A percentile compares a stretch with the other conserved stretches of the same genome.
These are phyloP conservation scores for Pyronema omphalodes DNA, from an alignment of 495 filamentous ascomycete genomes.

Conservation along the genomic window DNA sequence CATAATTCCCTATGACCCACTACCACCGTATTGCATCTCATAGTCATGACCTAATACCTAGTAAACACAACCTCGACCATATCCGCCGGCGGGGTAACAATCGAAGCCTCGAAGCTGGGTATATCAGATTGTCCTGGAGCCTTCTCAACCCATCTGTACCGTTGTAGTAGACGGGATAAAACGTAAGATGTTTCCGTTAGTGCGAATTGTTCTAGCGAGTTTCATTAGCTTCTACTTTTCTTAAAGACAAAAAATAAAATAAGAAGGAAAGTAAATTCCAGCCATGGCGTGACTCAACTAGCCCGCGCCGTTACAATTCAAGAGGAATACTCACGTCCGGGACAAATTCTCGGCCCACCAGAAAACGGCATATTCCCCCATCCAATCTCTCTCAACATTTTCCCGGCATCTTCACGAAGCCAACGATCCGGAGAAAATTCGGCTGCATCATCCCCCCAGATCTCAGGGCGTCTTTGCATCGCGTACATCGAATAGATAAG, in stretches of 20 bases:
- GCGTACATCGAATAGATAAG: neutral
- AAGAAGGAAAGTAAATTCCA: no score
- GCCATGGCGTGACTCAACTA: no score
- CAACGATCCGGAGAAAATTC: constrained; percentile 62
- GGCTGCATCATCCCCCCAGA: constrained; percentile 30
- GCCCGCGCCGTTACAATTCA: no score
- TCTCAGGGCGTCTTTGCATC: constrained; percentile 30
- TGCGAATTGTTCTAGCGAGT: neutral
- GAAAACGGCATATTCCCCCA: neutral
- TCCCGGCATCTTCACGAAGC: constrained; percentile 16
- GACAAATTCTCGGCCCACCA: neutral
- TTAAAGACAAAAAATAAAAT: no score
- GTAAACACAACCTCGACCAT: no score
- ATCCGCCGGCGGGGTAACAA: no score
- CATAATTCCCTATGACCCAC: no score
- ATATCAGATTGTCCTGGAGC: neutral
- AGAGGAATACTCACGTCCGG: neutral
- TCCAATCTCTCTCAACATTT: neutral
- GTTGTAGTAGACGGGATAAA: neutral
- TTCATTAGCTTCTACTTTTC: no score
- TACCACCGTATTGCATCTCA: no score
- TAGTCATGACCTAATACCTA: no score
- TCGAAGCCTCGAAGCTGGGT: no score
- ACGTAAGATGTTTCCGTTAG: neutral
- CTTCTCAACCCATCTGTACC: neutral